Evolutionary conservation across 306 rosid genomes (phyloP), one percentile per base, ranked within the genome.

Genomic region (Spatholobus suberectus): DNA sequence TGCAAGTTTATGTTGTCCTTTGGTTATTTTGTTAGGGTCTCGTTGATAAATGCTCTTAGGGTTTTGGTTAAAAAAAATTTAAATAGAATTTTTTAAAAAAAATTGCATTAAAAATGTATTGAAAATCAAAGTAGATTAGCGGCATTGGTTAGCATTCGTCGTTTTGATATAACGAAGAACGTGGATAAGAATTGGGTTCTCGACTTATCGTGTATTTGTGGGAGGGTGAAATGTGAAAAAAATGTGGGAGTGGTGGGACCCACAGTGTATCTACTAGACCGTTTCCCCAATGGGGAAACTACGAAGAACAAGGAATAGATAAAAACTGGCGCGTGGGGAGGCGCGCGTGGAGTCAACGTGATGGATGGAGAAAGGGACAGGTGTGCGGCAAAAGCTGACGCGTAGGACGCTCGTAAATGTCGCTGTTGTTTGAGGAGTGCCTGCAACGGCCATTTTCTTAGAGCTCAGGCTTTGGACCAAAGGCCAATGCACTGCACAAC

Each of bases 371-470:
- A 89, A 84, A 88, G 85, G 4, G 89, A 92, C 88, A 75, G 86
- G 89, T 88, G 94, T 84, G 93, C 67, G 84, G 86, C 78, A 87
- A 90, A 90, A 87, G 83, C 92, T 86, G 95, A 91, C 94, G 89
- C 94, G 97, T 91, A 43, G 84, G 91, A 90, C 97, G 87, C 92
- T 91, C 92, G 95, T 91, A 89, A 92, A 86, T 91, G 98, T 90
- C 91, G 96, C 93, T 90, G 92, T 88, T 90, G 59, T 81, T 32
- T 82, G 79, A 40, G 79, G 78, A 85, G 84, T 77, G 73, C 77
- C 84, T 83, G 90, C 78, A 85, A 85, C 89, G 89, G 87, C 91
- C 86, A 82, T 63, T 71, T 37, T 76, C 68, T 71, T 24, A 73
- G 73, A 69, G 43, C 26, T 54, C 37, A 69, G 62, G 24, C 68